Base-by-base conservation (phyloP, 371 early-diverging fungal species). In the Nematocida parisii region DNA sequence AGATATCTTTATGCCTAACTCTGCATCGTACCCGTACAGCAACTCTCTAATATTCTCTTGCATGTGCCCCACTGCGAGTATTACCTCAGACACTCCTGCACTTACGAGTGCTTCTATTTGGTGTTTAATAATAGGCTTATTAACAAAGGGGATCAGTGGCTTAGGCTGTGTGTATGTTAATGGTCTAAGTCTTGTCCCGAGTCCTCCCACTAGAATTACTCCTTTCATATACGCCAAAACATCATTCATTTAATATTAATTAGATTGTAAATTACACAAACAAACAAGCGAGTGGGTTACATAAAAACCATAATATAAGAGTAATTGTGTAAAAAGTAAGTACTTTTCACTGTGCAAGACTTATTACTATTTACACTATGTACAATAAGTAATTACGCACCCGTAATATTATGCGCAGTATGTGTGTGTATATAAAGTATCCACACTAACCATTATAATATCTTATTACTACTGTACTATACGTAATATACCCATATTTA, bases 101-200 rank as follows among this genome's bases (percentile, higher is more conserved):
- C 93, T 90, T 77, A 91, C 94, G 9, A 98, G 89, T 20, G 93
- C 94, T 86, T 95, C 94, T 83, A 98, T 97, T 88, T 97, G 97
- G 88, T 97, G 97, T 72, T 94, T 89, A 82, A 98, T 93, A 92
- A 98, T 97, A 54, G 98, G 97, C 87, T 91, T 92, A 90, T 97
- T 97, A 67, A 92, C 93, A 89, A 98, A 98, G 85, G 94, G 94
- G 15, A 98, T 95, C 71, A 98, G 89, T 46, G 99, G 99, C 87
- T 98, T 98, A 82, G 99, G 98, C 72, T 92, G 87, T 62, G 97
- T 93, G 71, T 96, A 90, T 7, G 99, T 98, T 56, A 98, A 90
- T 20, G 98, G 99, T 46, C 96, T 90, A 77, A 98, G 92, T 85
- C 99, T 92, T 68, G 96, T 97, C 68, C 98, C 98, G 85, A 94